phyloP scores from a whole-genome alignment of 2,329 filamentous ascomycete species.

The Grosmannia penicillata region DNA sequence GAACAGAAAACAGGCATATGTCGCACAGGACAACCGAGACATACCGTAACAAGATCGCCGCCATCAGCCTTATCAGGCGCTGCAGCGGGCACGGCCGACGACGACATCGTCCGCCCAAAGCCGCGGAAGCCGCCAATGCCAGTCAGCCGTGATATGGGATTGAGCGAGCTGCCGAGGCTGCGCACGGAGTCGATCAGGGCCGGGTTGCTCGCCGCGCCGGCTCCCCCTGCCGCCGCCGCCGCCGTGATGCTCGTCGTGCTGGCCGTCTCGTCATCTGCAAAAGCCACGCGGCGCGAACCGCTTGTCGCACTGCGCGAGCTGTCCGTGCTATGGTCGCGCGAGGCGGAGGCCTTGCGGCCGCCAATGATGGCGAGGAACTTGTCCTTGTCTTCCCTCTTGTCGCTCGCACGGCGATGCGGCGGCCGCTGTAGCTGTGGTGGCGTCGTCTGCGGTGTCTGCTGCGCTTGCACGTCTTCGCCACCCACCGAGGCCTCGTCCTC shows the following conservation, averaged over 20 bases:
- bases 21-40: constrained; percentile 13
- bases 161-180: constrained; percentile 65
- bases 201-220: constrained; percentile 27
- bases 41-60: constrained; percentile 42
- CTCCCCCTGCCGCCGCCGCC: not conserved
- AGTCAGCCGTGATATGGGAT: constrained; percentile 67
- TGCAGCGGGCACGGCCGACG: constrained; percentile 19
- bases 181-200: constrained; percentile 68
- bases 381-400: constrained; percentile 32
- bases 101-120: constrained; percentile 46
- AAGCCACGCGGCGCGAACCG: constrained; percentile 31
- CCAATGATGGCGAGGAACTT: constrained; percentile 61
- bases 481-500: constrained; percentile 47
- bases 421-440: not conserved
- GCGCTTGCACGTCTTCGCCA: constrained; percentile 29
- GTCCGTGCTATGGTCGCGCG: constrained; percentile 62
- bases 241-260: constrained; percentile 1
- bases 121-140: constrained; percentile 60
- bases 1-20: not conserved
- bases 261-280: constrained; percentile 25
- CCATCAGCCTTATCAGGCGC: constrained; percentile 27
- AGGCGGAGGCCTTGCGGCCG: constrained; percentile 24
- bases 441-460: not conserved
- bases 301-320: constrained; percentile 51
- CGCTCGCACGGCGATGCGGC: not conserved